Conservation (phyloP, 2,329 filamentous ascomycete genomes). For the Neonectria sp. region DNA sequence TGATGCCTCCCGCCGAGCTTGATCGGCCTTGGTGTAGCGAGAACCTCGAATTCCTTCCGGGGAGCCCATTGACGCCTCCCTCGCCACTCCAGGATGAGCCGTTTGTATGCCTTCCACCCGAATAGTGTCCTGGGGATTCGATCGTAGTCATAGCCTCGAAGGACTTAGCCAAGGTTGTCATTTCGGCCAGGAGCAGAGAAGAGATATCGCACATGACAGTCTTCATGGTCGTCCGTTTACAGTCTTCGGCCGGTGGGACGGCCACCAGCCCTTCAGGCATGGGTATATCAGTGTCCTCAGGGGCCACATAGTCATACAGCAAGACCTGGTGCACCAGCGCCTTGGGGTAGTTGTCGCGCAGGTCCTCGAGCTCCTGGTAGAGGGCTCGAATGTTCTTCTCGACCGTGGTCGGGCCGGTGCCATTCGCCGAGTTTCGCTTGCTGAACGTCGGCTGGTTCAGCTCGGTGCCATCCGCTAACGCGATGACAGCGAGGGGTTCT, state of each 20-base stretch:
- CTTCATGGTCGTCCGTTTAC: constrained; percentile 84
- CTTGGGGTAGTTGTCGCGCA: constrained; percentile 81
- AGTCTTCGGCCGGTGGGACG: constrained; percentile 78
- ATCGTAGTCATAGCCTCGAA: constrained; percentile 82
- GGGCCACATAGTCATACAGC: constrained; percentile 80
- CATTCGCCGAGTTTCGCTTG: constrained; percentile 68
- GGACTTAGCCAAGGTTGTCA: constrained; percentile 81
- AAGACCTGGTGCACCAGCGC: constrained; percentile 84
- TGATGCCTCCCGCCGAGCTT: constrained; percentile 65
- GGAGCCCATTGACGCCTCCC: constrained; percentile 51
- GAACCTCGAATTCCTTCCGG: constrained; percentile 71
- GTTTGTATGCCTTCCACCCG: constrained; percentile 57
- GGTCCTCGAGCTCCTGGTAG: constrained; percentile 77
- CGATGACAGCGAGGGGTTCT: constrained; percentile 87
- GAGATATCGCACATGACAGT: constrained; percentile 86
- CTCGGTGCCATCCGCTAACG: constrained; percentile 86
- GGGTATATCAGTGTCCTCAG: constrained; percentile 64
- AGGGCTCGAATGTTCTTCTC: constrained; percentile 73
- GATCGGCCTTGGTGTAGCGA: constrained; percentile 63
- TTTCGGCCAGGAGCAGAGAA: constrained; percentile 80
- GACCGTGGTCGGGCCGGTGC: constrained; percentile 63
- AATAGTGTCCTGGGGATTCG: constrained; percentile 78
- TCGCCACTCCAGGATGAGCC: constrained; percentile 60
- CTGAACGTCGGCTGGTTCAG: constrained; percentile 69
- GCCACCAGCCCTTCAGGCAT: constrained; percentile 78